Base-by-base conservation (phyloP, 1,139 yeast genomes). In the Geotrichum bryndzae region DNA sequence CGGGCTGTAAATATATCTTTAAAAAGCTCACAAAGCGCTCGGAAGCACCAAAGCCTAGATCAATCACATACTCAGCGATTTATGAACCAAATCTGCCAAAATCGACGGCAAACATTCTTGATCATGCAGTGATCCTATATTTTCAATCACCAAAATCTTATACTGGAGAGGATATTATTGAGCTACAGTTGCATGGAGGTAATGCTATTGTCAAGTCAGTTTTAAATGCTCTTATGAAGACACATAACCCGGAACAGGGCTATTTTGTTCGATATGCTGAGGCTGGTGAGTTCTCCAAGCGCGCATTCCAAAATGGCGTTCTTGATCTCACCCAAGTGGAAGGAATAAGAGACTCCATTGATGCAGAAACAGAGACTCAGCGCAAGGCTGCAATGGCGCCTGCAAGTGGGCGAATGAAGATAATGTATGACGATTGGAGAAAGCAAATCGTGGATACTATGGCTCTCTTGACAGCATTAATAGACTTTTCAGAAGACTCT, bases 301-400 rank as follows among this genome's bases (percentile, higher is more conserved):
- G 96, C 53, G 97, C 97, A 0, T 90, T 88, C 69, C 75, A 84
- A 60, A 89, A 89, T 72, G 87, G 90, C 1, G 77, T 86, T 61
- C 69, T 82, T 64, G 87, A 84, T 67, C 70, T 95, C 65, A 90
- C 97, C 0, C 92, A 92, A 70, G 83, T 90, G 7, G 99, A 94
- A 74, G 97, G 97, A 0, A 84, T 94, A 10, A 80, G 94, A 64
- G 96, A 90, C 61, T 77, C 92, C 74, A 90, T 95, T 54, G 94
- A 92, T 69, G 97, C 99, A 0, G 98, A 94, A 70, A 94, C 99
- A 0, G 99, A 94, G 72, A 76, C 85, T 10, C 97, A 95, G 71
- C 80, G 98, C 63, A 73, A 82, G 1, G 85, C 95, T 1, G 91
- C 96, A 0, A 74, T 90, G 15, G 77, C 83, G 1, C 85, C 94